Percentiles rank a stretch among this genome's conserved stretches.
phyloP scores from a whole-genome alignment of 208 protist genomes.

The Spongospora subterranea region DNA sequence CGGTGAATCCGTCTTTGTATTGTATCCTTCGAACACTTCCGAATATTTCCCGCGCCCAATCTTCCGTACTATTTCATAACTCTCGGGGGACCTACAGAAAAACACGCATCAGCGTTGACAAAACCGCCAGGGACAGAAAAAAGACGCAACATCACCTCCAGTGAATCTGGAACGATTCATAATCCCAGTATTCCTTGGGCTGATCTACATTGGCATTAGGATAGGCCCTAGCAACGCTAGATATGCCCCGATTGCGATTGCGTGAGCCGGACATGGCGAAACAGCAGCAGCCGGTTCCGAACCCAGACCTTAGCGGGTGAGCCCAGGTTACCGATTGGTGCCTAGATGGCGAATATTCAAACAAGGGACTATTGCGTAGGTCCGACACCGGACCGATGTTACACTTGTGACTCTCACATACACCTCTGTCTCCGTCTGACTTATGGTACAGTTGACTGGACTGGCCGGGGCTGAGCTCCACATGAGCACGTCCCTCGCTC shows the following conservation, averaged over 20 bases:
- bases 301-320: too few species aligned
- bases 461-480: too few species aligned
- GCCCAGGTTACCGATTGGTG: too few species aligned
- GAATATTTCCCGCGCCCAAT: constrained; percentile 94
- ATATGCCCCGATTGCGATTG: constrained; percentile 10
- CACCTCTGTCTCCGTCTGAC: too few species aligned
- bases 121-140: neutral
- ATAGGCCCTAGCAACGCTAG: constrained; percentile 63
- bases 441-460: too few species aligned
- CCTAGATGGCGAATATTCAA: too few species aligned
- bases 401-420: too few species aligned
- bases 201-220: constrained; percentile 70
- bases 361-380: too few species aligned
- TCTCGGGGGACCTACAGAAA: constrained; percentile 75
- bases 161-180: constrained; percentile 72
- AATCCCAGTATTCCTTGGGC: constrained; percentile 78
- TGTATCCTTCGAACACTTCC: constrained; percentile 97
- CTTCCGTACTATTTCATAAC: constrained; percentile 92
- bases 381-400: too few species aligned
- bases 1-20: constrained; percentile 66
- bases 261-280: neutral
- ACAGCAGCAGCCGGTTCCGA: neutral
- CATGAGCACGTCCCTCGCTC: too few species aligned
- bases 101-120: neutral
- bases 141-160: constrained; percentile 72